phyloP scores from a whole-genome alignment of 768 basidiomycete species.

The Lentinula guzmanii region DNA sequence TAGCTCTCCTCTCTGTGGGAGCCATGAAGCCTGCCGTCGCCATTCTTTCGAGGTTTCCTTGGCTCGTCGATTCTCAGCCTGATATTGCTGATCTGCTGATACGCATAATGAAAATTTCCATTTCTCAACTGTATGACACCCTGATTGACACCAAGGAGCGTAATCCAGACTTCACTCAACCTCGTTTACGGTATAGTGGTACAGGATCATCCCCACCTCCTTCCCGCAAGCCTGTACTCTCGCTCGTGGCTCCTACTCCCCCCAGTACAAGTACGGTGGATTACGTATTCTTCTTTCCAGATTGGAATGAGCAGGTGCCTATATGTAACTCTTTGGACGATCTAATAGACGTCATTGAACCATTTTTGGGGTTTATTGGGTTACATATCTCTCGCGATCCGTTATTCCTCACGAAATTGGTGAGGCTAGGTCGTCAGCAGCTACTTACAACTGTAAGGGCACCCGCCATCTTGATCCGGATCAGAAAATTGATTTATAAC shows the following conservation, averaged over 20 bases:
- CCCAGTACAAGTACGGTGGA: conserved; percentile 68
- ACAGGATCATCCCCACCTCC: conserved; percentile 47
- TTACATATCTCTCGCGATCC: conserved; percentile 78
- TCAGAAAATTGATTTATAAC: neutral
- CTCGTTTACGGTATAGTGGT: conserved; percentile 58
- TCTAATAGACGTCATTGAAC: conserved; percentile 68
- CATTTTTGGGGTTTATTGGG: conserved; percentile 74
- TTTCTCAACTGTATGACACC: conserved; percentile 62
- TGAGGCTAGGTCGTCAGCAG: conserved; percentile 70
- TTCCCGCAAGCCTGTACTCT: conserved; percentile 60
- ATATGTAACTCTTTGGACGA: conserved; percentile 46
- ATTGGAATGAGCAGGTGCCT: conserved; percentile 72
- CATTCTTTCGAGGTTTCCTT: conserved; percentile 78
- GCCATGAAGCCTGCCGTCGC: conserved; percentile 73
- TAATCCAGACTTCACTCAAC: conserved; percentile 54
- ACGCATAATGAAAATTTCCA: conserved; percentile 63
- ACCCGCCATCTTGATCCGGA: neutral
- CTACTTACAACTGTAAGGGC: conserved; percentile 45
- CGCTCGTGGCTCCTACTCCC: conserved; percentile 74
- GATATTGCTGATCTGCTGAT: conserved; percentile 86
- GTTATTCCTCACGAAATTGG: conserved; percentile 70
- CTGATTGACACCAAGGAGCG: conserved; percentile 50
- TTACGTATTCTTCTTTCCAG: conserved; percentile 88
- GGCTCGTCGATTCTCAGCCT: conserved; percentile 75
- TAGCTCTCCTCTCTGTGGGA: conserved; percentile 81